phyloP scores from a whole-genome alignment of 1,139 yeast genomes.

The Geotrichum carabidarum region DNA sequence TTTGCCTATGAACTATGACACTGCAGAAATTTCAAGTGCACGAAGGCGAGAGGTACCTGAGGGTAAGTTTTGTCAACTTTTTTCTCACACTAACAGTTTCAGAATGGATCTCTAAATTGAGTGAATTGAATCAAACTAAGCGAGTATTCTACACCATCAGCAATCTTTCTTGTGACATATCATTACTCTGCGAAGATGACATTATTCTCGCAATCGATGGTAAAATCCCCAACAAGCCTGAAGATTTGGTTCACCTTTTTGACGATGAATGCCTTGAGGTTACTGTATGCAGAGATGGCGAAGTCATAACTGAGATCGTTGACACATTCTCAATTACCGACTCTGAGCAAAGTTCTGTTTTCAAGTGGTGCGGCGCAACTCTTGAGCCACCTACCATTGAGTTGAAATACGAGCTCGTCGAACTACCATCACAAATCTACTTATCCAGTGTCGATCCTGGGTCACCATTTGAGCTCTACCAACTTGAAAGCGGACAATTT shows the following conservation, averaged over 20 bases:
- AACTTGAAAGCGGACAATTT: too few species aligned
- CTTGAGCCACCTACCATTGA: neutral
- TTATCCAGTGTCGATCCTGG: too few species aligned
- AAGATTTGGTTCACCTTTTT: constrained; percentile 42
- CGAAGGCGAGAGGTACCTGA: constrained; percentile 82
- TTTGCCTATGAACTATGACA: constrained; percentile 71
- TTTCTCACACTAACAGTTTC: too few species aligned
- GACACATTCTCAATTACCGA: constrained; percentile 70
- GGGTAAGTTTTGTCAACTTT: neutral
- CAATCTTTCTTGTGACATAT: constrained; percentile 44
- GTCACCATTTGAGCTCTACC: too few species aligned
- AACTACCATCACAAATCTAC: too few species aligned
- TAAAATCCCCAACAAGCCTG: constrained; percentile 55
- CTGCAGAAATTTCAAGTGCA: constrained; percentile 68
- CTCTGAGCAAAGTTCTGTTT: neutral
- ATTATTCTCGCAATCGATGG: constrained; percentile 67
- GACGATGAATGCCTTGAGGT: constrained; percentile 61
- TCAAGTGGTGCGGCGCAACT: neutral
- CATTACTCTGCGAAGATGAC: constrained; percentile 53
- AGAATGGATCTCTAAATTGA: constrained; percentile 70
- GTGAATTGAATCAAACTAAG: constrained; percentile 56
- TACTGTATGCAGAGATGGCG: constrained; percentile 76
- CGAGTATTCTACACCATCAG: constrained; percentile 70
- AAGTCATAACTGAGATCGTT: constrained; percentile 76
- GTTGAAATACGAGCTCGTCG: too few species aligned